A percentile compares a stretch with the other conserved stretches of the same genome.
Conservation (phyloP, 1,284 basidiomycete genomes). For the Austropuccinia psidii region DNA sequence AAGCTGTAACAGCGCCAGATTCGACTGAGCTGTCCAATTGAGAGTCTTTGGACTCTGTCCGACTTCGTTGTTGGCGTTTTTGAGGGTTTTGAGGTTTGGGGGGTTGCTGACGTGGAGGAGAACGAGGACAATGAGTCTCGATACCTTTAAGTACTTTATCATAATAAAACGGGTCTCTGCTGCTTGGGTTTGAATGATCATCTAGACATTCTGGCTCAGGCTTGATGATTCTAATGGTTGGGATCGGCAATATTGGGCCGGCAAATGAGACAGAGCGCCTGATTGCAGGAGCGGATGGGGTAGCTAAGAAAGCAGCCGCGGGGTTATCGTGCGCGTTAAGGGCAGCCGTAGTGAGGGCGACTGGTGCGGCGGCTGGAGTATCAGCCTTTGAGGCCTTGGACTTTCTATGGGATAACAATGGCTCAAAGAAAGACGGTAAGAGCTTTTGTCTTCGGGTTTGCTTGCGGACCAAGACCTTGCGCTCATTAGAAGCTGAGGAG, state of each 20-base stretch:
- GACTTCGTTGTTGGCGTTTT: neutral
- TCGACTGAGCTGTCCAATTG: neutral
- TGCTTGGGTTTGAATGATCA: constrained; percentile 36
- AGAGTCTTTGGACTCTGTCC: neutral
- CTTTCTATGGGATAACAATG: neutral
- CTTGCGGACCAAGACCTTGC: constrained; percentile 10
- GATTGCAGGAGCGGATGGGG: neutral
- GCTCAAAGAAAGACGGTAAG: constrained; percentile 34
- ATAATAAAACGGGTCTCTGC: constrained; percentile 36
- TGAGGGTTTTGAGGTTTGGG: neutral
- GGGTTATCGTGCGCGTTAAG: constrained; percentile 31
- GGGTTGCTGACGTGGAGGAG: neutral
- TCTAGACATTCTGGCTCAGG: constrained; percentile 35
- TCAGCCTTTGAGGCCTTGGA: neutral
- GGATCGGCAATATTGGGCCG: neutral
- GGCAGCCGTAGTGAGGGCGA: constrained; percentile 10
- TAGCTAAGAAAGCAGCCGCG: constrained; percentile 3
- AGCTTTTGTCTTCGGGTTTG: constrained; percentile 29
- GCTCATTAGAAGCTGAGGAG: neutral
- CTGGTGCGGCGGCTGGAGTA: neutral
- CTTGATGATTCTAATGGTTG: constrained; percentile 29
- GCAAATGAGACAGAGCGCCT: constrained; percentile 11
- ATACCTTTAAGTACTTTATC: constrained; percentile 22
- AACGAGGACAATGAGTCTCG: neutral
- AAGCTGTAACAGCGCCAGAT: constrained; percentile 13